phyloP scores from a whole-genome alignment of 768 basidiomycete genomes.

The Kwoniella pini region DNA sequence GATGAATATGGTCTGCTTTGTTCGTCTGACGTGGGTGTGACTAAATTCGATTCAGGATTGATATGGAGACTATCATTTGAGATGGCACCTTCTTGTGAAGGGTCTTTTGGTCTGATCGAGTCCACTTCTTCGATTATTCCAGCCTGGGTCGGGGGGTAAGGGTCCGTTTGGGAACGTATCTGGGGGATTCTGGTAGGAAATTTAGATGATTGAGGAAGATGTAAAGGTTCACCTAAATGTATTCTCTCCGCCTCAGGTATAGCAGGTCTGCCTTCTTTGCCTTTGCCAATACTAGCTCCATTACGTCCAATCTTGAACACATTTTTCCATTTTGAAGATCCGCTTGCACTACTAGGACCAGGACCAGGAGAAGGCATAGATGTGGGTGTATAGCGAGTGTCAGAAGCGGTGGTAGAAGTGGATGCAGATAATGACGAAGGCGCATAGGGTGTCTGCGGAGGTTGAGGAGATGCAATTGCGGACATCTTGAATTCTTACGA shows the following conservation, averaged over 20 bases:
- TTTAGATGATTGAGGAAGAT: neutral
- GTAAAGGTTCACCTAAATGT: constrained; percentile 8
- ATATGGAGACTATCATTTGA: constrained; percentile 14
- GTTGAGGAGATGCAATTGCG: constrained; percentile 26
- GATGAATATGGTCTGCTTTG: constrained; percentile 24
- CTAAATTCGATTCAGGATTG: constrained; percentile 14
- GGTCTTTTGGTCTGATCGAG: neutral
- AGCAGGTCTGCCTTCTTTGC: constrained; percentile 16
- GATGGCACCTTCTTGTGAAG: neutral
- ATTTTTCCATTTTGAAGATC: constrained; percentile 29
- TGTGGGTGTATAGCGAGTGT: constrained; percentile 8
- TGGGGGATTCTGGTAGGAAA: constrained; percentile 10
- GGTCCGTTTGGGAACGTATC: constrained; percentile 22
- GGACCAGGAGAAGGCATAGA: constrained; percentile 26
- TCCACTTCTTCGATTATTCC: constrained; percentile 12
- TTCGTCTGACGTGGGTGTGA: constrained; percentile 16
- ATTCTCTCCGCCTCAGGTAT: constrained; percentile 5
- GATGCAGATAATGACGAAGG: constrained; percentile 22
- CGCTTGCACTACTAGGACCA: constrained; percentile 13
- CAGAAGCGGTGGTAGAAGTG: constrained; percentile 23
- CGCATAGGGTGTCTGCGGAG: constrained; percentile 19
- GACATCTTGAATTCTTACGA: constrained; percentile 28
- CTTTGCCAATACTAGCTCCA: constrained; percentile 19
- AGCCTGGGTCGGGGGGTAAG: constrained; percentile 10
- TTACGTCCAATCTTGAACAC: constrained; percentile 35